Conservation (phyloP, 2,329 filamentous ascomycete species). For the Xylaria sp. region DNA sequence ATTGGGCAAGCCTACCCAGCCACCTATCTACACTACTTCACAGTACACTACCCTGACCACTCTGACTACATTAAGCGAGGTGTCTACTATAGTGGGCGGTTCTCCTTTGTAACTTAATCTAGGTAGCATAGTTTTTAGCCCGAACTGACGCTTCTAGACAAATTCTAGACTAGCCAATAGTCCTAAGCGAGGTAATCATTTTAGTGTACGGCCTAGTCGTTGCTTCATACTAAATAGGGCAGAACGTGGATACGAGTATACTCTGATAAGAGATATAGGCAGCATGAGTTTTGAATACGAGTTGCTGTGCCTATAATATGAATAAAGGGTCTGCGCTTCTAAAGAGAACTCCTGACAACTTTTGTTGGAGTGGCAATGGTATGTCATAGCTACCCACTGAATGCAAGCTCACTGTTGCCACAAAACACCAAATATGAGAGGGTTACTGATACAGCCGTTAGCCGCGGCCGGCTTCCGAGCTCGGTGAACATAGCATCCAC, state of each 20-base stretch:
- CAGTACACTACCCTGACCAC: too few species aligned
- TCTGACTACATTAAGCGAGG: neutral
- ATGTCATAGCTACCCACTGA: neutral
- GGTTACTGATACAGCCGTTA: neutral
- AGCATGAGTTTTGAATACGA: neutral
- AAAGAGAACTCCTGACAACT: neutral
- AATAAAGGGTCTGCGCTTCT: neutral
- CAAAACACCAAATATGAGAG: slow-evolving; percentile 2
- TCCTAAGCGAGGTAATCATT: neutral
- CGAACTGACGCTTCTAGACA: neutral
- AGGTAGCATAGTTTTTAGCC: neutral
- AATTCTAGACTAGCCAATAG: neutral
- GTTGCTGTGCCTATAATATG: neutral
- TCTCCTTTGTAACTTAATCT: neutral
- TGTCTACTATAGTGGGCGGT: neutral
- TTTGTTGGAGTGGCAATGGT: neutral
- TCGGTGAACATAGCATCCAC: slow-evolving; percentile 15
- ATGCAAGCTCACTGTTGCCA: neutral
- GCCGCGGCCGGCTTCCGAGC: slow-evolving; percentile 13
- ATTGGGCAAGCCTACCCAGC: neutral
- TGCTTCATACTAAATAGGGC: neutral
- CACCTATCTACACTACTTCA: slow-evolving; percentile 2
- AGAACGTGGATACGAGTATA: neutral
- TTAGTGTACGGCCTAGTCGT: neutral
- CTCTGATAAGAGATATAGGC: neutral